These are phyloP conservation scores for Aegilops umbellulata DNA, from an alignment of 176 grass and related monocot species.

Conservation along the genomic window DNA sequence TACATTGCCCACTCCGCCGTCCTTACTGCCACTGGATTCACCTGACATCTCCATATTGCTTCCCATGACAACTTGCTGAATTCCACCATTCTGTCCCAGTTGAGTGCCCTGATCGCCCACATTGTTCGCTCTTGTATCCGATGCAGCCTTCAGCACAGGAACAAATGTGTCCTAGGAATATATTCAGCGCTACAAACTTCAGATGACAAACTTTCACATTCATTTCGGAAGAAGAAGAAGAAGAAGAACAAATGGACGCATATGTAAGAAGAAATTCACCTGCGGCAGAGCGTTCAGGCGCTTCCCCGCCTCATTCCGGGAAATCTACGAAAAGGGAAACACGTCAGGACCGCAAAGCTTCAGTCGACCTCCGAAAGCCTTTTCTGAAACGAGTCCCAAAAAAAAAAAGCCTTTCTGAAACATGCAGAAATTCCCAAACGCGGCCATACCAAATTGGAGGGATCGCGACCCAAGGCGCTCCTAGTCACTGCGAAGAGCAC, in stretches of 20 bases:
- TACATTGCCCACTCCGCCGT: background rate
- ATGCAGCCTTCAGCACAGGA: background rate
- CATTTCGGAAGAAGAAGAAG: background rate
- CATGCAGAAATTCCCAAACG: background rate
- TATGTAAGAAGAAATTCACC: background rate
- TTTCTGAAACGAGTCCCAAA: too few species aligned
- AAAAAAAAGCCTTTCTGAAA: background rate
- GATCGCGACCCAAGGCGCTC: background rate
- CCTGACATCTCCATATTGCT: background rate
- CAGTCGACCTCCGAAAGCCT: background rate
- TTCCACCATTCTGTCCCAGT: background rate
- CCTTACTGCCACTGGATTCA: background rate
- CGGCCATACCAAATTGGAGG: slow-evolving; percentile 14
- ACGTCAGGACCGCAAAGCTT: background rate
- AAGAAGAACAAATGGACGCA: background rate
- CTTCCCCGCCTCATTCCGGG: background rate
- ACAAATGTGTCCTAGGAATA: background rate
- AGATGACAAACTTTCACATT: background rate
- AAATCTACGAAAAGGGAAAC: slow-evolving; percentile 6
- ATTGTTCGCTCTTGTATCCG: background rate
- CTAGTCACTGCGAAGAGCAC: background rate
- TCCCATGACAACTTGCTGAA: background rate
- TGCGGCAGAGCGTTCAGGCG: background rate
- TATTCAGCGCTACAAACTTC: background rate
- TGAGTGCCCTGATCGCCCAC: background rate